Conservation (phyloP, 2,329 filamentous ascomycete genomes). For the Sclerotinia nivalis region DNA sequence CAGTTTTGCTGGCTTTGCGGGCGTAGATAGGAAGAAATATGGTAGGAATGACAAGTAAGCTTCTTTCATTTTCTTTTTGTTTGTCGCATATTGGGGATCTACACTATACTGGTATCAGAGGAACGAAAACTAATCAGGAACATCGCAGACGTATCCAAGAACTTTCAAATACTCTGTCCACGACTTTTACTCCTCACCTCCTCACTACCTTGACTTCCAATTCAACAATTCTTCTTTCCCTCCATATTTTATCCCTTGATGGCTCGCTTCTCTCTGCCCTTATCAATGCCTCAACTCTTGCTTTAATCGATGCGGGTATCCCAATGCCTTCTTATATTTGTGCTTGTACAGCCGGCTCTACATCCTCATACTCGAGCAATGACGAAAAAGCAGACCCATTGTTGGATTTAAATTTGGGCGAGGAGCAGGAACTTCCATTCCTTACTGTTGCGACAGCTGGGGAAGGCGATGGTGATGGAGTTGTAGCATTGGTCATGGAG, state of each 20-base stretch:
- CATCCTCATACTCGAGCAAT: slow-evolving; percentile 62
- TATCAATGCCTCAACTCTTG: slow-evolving; percentile 87
- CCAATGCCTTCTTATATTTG: slow-evolving; percentile 92
- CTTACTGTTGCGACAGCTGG: slow-evolving; percentile 83
- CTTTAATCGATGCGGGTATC: slow-evolving; percentile 90
- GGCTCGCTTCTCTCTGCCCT: slow-evolving; percentile 87
- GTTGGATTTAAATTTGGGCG: slow-evolving; percentile 74
- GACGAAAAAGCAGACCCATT: slow-evolving; percentile 74
- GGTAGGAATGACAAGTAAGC: slow-evolving; percentile 76
- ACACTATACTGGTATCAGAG: neutral
- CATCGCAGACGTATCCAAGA: slow-evolving; percentile 71
- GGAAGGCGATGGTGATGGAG: slow-evolving; percentile 60
- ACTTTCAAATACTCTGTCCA: slow-evolving; percentile 75
- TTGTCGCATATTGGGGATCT: neutral
- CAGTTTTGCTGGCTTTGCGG: slow-evolving; percentile 82
- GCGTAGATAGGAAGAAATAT: slow-evolving; percentile 78
- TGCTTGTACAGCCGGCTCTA: slow-evolving; percentile 84
- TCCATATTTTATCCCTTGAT: slow-evolving; percentile 88
- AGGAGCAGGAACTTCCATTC: slow-evolving; percentile 86
- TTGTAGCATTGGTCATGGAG: slow-evolving; percentile 82
- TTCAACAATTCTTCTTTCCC: slow-evolving; percentile 76
- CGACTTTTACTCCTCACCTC: slow-evolving; percentile 73
- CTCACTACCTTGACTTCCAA: slow-evolving; percentile 89
- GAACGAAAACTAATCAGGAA: slow-evolving; percentile 20
- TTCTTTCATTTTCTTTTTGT: slow-evolving; percentile 7